Evolutionary conservation across 2,329 filamentous ascomycete genomes (phyloP).

Genomic region (Bertia moriformis): DNA sequence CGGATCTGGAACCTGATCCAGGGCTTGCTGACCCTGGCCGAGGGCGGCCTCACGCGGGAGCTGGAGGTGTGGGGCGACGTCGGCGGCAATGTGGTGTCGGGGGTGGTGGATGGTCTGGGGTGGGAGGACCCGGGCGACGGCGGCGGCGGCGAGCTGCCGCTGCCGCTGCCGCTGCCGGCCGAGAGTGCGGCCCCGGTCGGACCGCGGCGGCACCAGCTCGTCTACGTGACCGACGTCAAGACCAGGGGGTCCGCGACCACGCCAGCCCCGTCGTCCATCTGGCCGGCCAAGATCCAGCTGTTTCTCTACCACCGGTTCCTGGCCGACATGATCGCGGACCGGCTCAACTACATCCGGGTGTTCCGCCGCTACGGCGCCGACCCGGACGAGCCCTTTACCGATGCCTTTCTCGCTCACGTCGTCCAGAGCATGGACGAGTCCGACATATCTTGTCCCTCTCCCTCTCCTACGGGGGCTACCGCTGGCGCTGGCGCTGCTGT

Average conservation of each 20-base stretch:
- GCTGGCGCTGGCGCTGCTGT: conserved; percentile 6
- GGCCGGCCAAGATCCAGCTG: conserved; percentile 71
- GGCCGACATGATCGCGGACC: conserved; percentile 57
- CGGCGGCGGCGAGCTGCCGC: conserved; percentile 52
- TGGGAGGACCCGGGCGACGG: conserved; percentile 61
- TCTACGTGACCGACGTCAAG: conserved; percentile 83
- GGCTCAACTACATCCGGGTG: conserved; percentile 54
- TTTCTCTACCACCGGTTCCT: conserved; percentile 81
- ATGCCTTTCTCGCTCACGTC: conserved; percentile 65
- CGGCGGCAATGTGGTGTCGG: conserved; percentile 71
- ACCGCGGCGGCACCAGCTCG: conserved; percentile 15
- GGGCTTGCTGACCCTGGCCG: conserved; percentile 59
- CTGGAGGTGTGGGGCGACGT: conserved; percentile 74
- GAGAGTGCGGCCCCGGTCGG: conserved; percentile 9
- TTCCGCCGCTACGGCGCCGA: conserved; percentile 61
- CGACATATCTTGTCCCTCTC: conserved; percentile 2
- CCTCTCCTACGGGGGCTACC: conserved; percentile 4
- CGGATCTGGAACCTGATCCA: conserved; percentile 85
- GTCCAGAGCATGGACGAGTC: conserved; percentile 39
- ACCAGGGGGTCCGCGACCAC: conserved; percentile 52
- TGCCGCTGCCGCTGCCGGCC: conserved; percentile 19
- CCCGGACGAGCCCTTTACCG: conserved; percentile 53
- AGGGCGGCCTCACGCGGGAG: conserved; percentile 60
- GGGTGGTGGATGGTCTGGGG: conserved; percentile 76
- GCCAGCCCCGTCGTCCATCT: conserved; percentile 50